Percentiles rank a stretch among this genome's conserved stretches.
phyloP scores from a whole-genome alignment of 106 monocot species.

The Apostasia ramifera region DNA sequence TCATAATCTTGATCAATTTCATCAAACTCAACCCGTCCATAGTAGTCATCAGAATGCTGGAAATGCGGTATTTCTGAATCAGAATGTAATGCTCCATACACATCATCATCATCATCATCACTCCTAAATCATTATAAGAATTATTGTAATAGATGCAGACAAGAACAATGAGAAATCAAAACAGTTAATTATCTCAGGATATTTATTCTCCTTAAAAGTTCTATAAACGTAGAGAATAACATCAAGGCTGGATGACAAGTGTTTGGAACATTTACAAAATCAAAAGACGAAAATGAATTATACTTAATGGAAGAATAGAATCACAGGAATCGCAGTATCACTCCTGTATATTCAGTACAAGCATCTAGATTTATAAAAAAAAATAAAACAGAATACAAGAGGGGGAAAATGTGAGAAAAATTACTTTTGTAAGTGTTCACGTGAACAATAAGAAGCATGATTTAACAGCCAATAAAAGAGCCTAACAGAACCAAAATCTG shows the following conservation, averaged over 20 bases:
- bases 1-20: slow-evolving; percentile 22
- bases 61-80: slow-evolving; percentile 31
- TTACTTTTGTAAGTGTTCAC: too few species aligned
- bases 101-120: slow-evolving; percentile 58
- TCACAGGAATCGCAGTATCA: too few species aligned
- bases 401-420: too few species aligned
- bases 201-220: not conserved
- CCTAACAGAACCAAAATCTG: too few species aligned
- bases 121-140: slow-evolving; percentile 13
- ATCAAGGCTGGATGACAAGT: not conserved
- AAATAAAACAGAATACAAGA: too few species aligned
- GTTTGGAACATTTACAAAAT: too few species aligned
- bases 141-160: not conserved
- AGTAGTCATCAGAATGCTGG: slow-evolving; percentile 36
- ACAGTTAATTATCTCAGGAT: not conserved
- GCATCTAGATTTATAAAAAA: too few species aligned
- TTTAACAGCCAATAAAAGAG: too few species aligned
- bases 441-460: too few species aligned
- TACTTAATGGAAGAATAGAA: too few species aligned
- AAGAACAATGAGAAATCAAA: not conserved
- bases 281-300: too few species aligned
- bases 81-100: slow-evolving; percentile 24
- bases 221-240: not conserved
- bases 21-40: slow-evolving; percentile 39
- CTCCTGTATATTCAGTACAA: too few species aligned